Base-by-base conservation (phyloP, 2,329 filamentous ascomycete species). In the Xylariaceae sp. region DNA sequence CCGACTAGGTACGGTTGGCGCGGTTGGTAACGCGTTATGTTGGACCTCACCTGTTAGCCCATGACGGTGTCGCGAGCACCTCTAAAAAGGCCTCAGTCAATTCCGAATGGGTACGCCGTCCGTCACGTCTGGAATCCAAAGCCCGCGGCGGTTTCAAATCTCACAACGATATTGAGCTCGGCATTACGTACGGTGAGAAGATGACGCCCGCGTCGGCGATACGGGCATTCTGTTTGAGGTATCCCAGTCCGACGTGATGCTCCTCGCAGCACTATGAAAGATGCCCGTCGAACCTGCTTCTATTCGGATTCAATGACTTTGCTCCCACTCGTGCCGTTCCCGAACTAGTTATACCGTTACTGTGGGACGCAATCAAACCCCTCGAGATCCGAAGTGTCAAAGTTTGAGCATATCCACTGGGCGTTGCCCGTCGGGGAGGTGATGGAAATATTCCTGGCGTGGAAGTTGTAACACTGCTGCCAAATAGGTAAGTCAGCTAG, bases 391-490 rank as follows among this genome's bases (percentile, higher is more conserved):
- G 53, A 54, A 12, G 55, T 57, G 18, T 61, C 52, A 30, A 61
- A 60, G 16, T 61, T 61, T 5, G 55, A 49, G 42, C 60, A 60
- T 34, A 61, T 29, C 58, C 58, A 61, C 30, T 60, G 42, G 1
- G 58, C 53, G 3, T 51, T 52, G n/a, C 60, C 60, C 22, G 22
- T 57, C 13, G 58, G 60, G 19, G 60, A 60, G 19, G 45, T 57
- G 37, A 61, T 55, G 7, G 55, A 59, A 30, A 61, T 30, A 36
- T 61, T 60, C 30, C 49, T 55, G 6, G 60, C 60, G 51, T 61
- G 37, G 40, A 60, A 55, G 30, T 60, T 53, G 45, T 52, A 60
- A 34, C 60, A 61, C 60, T 61, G 58, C 60, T 61, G 19, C 8
- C 26, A 36, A 10, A 5, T 12, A 16, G 29, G 47, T 58, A 21